Evolutionary conservation across 345 rosid species (phyloP), one percentile per base, ranked within the genome.

Genomic region (Excoecaria agallocha): DNA sequence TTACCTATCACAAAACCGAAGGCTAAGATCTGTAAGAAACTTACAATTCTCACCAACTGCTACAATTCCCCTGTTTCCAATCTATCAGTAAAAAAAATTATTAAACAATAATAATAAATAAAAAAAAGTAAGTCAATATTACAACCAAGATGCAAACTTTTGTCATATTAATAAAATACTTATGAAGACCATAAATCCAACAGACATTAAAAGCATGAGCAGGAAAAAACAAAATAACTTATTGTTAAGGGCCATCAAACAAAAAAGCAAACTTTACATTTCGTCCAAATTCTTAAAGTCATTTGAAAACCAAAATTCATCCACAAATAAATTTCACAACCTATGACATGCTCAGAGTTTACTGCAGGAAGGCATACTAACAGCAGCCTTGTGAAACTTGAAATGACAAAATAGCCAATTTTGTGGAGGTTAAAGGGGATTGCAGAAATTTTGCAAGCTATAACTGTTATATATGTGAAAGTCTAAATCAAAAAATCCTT

Each of bases 1-100:
- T 73, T 82, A 92, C 98, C 90, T 92, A 67, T 90, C 92, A 75
- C 98, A 94, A 78, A 94, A 92, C 25, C 90, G 90, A 60, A 94
- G 87, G 85, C 93, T 92, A 73, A 94, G 96, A 76, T 92, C 97
- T 6, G 80, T 84, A 55, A 94, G 94, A 73, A 85, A 86, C 78
- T 85, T 86, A 73, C 96, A 92, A 76, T 92, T 48, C 85, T 88
- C 85, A 66, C 97, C 97, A 75, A 94, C 70, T 43, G 97, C 96
- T 46, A 88, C 55, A 58, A 94, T 85, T 73, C 92, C 98, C 81
- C 80, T 89, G 88, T 85, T 86, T 68, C 98, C 98, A 76, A 94
- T 75, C 98, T 94, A 80, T 61, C 49, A 74, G 52, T 10, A 46
- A 46, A 56, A 62, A 62, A 38, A 73, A 41, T 73, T 24, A 46